Evolutionary conservation across 192 early-diverging fungal genomes (phyloP), one percentile per base, ranked within the genome.

Genomic region (Spinellus fusiger): DNA sequence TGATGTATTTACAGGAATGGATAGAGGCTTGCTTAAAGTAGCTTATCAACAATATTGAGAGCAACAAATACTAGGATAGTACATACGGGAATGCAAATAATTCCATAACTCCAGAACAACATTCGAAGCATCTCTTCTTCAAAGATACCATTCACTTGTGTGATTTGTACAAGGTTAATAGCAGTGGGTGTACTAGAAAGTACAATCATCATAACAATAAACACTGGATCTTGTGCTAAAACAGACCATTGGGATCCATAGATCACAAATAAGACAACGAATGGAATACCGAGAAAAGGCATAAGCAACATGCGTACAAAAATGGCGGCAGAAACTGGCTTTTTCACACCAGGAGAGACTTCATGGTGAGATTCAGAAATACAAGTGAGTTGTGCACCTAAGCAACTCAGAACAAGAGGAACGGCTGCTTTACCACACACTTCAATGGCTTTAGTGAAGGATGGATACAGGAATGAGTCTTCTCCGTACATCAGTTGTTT

Each of bases 361-460:
- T 44, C 29, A 27, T 59, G 58, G 2, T 60, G 58, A 22, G 57
- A 29, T 26, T 65, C 37, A 25, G 44, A 31, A 20, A 61, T 60
- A 13, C 49, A 50, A 9, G 51, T 73, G 1, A 84, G 65, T 63
- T 90, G 88, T 13, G 86, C 84, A 5, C 90, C 90, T 5, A 92
- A 80, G 56, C 87, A 87, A 2, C 89, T 73, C 46, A 92, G 66
- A 26, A 90, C 87, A 54, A 90, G 71, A 1, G 90, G 90, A 18
- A 92, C 88, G 7, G 86, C 87, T 4, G 87, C 88, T 25, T 82
- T 77, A 33, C 90, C 90, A 65, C 89, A 78, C 23, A 60, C 83
- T 69, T 89, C 84, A 23, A 92, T 78, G 1, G 86, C 83, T 48
- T 84, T 79, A 57, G 85, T 83, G 4, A 89, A 34, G 33, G 77